Base-by-base conservation (phyloP, 2,329 filamentous ascomycete species). In the Tricladium varicosporioides region DNA sequence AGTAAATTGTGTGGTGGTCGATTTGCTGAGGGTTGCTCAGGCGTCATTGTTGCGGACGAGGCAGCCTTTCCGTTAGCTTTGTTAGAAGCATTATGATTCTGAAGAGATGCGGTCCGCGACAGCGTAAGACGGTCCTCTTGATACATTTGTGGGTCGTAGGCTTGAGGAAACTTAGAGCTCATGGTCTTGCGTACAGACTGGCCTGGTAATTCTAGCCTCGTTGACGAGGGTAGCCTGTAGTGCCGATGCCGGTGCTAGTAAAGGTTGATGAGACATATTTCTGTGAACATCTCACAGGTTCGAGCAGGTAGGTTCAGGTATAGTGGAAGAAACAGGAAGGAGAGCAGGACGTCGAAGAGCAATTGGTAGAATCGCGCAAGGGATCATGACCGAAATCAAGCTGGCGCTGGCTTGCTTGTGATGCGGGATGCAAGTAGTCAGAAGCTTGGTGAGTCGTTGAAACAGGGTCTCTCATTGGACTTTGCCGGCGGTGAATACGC, bases 131-230 rank as follows among this genome's bases (percentile, higher is more conserved):
- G 19, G 11, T 70, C 67, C 53, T 69, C 65, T 53, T 60, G 59
- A 52, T 68, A 56, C 63, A 69, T 69, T 27, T 69, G 65, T 54
- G 64, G 67, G 58, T 69, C 67, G 54, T 66, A 66, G 36, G 60
- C 67, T 40, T 57, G 54, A 9, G 65, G 62, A 14, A 65, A 54
- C 47, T 33, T 40, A 22, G 57, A 54, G 16, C 56, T 46, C 48
- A 57, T 62, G 36, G 36, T 40, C 36, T 10, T 40, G n/a, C 11
- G 36, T 40, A 40, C 4, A n/a, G n/a, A 40, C 11, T 40, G 36
- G n/a, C 10, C 11, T 40, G 36, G 36, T n/a, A 40, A n/a, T n/a
- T 40, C 36, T 13, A 40, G 36, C 36, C 36, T 40, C 36, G 36
- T 40, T 10, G n/a, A 40, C 36, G 54, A 50, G 59, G 58, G 36